Evolutionary conservation across 192 early-diverging fungal species (phyloP).

Genomic region (Lobosporangium transversale): DNA sequence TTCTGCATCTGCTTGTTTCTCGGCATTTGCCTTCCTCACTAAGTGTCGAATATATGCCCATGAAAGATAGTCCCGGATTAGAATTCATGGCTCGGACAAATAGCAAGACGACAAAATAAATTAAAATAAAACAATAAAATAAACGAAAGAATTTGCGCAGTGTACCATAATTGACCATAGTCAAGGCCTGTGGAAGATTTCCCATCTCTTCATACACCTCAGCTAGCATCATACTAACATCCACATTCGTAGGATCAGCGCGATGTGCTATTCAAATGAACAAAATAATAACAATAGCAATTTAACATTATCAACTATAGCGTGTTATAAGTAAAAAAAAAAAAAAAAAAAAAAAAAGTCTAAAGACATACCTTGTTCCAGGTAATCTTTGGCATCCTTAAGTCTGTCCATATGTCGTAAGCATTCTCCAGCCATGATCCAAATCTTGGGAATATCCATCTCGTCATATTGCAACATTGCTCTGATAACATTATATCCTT

Average conservation of each 20-base stretch:
- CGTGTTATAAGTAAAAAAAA: no score
- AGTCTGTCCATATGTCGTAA: slow-evolving; percentile 38
- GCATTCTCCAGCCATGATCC: slow-evolving; percentile 53
- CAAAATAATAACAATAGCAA: background rate
- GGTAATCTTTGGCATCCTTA: slow-evolving; percentile 42
- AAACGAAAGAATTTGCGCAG: background rate
- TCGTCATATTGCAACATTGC: slow-evolving; percentile 55
- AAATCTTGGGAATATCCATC: slow-evolving; percentile 49
- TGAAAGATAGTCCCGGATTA: background rate
- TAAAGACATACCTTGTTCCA: slow-evolving; percentile 32
- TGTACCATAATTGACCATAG: slow-evolving; percentile 60
- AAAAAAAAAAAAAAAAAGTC: no score
- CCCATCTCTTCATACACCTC: slow-evolving; percentile 80
- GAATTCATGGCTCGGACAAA: background rate
- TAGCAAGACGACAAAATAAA: background rate
- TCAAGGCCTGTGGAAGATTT: slow-evolving; percentile 59
- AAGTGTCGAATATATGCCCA: background rate
- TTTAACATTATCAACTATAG: no score
- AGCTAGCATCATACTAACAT: slow-evolving; percentile 74
- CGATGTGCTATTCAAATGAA: slow-evolving; percentile 57
- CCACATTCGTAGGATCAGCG: slow-evolving; percentile 69
- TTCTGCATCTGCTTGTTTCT: slow-evolving; percentile 28
- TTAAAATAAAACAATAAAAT: background rate
- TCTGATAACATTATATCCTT: slow-evolving; percentile 71
- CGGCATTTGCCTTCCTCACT: slow-evolving; percentile 37